A percentile compares a stretch with the other conserved stretches of the same genome.
Evolutionary conservation across 306 rosid genomes (phyloP).

Genomic region (Rosa lucieae): DNA sequence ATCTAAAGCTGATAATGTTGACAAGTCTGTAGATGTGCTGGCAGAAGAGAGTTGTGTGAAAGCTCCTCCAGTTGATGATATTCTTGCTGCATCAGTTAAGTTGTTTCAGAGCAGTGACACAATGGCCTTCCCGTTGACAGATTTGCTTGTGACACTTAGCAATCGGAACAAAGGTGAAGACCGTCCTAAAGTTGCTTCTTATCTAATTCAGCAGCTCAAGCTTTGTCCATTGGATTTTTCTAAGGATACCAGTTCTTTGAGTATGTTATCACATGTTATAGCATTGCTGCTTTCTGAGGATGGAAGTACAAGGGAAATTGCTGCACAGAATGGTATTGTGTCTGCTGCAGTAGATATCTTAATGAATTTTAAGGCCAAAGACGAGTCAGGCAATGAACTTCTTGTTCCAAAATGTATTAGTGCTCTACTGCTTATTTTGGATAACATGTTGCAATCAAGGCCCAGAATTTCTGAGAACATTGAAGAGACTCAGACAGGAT

Average conservation of each 20-base stretch:
- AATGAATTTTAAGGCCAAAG: conserved; percentile 59
- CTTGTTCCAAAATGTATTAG: conserved; percentile 73
- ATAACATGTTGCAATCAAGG: conserved; percentile 83
- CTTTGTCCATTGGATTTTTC: conserved; percentile 78
- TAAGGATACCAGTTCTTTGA: conserved; percentile 65
- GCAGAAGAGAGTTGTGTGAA: conserved; percentile 72
- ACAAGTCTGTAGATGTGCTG: conserved; percentile 70
- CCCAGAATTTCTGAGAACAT: conserved; percentile 55
- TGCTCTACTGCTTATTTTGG: conserved; percentile 88
- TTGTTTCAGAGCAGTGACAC: conserved; percentile 86
- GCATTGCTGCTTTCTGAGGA: conserved; percentile 92
- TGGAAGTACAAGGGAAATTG: conserved; percentile 75
- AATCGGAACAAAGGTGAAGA: conserved; percentile 88
- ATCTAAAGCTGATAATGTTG: conserved; percentile 69
- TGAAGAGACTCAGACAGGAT: conserved; percentile 59
- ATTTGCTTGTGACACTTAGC: conserved; percentile 87
- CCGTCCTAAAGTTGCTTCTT: conserved; percentile 78
- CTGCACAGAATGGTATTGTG: conserved; percentile 76
- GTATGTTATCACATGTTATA: conserved; percentile 77
- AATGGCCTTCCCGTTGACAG: conserved; percentile 86
- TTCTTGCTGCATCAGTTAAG: conserved; percentile 74
- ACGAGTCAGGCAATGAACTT: conserved; percentile 61
- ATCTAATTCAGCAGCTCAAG: conserved; percentile 92
- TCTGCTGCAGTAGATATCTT: conserved; percentile 68
- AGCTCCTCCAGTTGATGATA: conserved; percentile 90